Conservation (phyloP, 495 filamentous ascomycete species). For the Xylaria acuta region DNA sequence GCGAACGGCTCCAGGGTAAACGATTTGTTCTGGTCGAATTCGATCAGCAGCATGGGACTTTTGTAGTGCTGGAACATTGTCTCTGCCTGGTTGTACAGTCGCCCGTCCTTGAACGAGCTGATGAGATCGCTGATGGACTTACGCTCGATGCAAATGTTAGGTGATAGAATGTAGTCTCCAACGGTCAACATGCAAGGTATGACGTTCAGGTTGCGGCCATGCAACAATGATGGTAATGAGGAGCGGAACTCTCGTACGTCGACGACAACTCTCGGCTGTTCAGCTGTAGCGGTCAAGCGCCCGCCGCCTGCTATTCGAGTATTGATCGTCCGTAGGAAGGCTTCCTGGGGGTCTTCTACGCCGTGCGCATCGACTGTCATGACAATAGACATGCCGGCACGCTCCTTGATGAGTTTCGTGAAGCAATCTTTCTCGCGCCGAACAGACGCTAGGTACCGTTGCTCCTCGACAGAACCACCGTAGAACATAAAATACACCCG, state of each 20-base stretch:
- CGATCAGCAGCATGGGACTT: slow-evolving; percentile 88
- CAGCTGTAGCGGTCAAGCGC: slow-evolving; percentile 81
- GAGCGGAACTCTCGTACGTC: slow-evolving; percentile 97
- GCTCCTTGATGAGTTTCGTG: slow-evolving; percentile 89
- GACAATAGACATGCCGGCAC: slow-evolving; percentile 88
- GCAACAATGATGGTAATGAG: slow-evolving; percentile 86
- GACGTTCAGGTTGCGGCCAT: slow-evolving; percentile 82
- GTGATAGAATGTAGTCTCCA: slow-evolving; percentile 93
- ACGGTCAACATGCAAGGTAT: slow-evolving; percentile 96
- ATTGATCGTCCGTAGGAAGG: slow-evolving; percentile 93
- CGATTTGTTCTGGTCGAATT: slow-evolving; percentile 96
- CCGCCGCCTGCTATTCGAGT: slow-evolving; percentile 96
- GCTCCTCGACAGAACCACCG: slow-evolving; percentile 92
- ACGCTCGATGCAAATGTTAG: slow-evolving; percentile 89
- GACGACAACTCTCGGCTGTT: slow-evolving; percentile 91
- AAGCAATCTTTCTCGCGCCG: slow-evolving; percentile 95
- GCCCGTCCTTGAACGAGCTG: slow-evolving; percentile 85
- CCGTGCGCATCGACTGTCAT: slow-evolving; percentile 72
- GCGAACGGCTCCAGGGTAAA: slow-evolving; percentile 96
- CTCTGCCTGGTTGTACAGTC: slow-evolving; percentile 91
- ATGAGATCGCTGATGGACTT: slow-evolving; percentile 93
- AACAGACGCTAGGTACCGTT: slow-evolving; percentile 88
- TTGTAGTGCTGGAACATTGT: slow-evolving; percentile 94
- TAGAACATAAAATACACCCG: slow-evolving; percentile 97
- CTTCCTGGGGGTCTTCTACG: slow-evolving; percentile 84